Percentiles rank a stretch among this genome's conserved stretches.
Evolutionary conservation across 1,139 yeast species (phyloP).

Genomic region (Protomyces gravidus): DNA sequence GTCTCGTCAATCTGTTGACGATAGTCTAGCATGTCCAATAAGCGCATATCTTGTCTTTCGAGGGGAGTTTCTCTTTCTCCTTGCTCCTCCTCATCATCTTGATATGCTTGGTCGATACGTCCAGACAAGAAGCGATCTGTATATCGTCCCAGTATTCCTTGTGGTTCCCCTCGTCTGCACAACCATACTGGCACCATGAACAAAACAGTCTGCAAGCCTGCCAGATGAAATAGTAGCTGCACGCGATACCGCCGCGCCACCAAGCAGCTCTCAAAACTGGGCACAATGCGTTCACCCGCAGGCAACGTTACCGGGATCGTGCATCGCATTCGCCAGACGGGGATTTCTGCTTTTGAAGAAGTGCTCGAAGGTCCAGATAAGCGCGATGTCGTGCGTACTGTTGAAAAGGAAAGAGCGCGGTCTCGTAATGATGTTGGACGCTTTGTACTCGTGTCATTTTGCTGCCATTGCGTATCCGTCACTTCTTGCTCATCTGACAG

Average conservation of each 20-base stretch:
- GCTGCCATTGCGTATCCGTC: not conserved
- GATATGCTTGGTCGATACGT: not conserved
- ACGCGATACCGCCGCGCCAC: conserved; percentile 7
- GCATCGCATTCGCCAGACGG: conserved; percentile 10
- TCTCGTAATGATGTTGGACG: not conserved
- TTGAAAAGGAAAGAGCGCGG: not conserved
- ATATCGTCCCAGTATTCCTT: not conserved
- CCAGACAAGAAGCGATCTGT: not conserved
- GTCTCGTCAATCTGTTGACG: not conserved
- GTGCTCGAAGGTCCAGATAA: not conserved
- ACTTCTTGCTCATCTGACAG: not conserved
- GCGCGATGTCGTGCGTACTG: not conserved
- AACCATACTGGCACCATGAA: not conserved
- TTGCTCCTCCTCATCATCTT: not conserved
- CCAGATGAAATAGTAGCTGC: not conserved
- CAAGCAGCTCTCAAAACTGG: conserved; percentile 19
- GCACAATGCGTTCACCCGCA: conserved; percentile 3
- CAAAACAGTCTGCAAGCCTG: not conserved
- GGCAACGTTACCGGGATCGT: conserved; percentile 12
- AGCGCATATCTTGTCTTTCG: not conserved
- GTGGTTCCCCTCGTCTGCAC: not conserved
- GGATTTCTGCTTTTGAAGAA: not conserved
- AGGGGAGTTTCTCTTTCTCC: not conserved
- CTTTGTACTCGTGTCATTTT: not conserved
- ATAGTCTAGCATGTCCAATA: not conserved